These are phyloP conservation scores for Mortierella alpina DNA, from an alignment of 192 early-diverging fungal species.

Conservation along the genomic window DNA sequence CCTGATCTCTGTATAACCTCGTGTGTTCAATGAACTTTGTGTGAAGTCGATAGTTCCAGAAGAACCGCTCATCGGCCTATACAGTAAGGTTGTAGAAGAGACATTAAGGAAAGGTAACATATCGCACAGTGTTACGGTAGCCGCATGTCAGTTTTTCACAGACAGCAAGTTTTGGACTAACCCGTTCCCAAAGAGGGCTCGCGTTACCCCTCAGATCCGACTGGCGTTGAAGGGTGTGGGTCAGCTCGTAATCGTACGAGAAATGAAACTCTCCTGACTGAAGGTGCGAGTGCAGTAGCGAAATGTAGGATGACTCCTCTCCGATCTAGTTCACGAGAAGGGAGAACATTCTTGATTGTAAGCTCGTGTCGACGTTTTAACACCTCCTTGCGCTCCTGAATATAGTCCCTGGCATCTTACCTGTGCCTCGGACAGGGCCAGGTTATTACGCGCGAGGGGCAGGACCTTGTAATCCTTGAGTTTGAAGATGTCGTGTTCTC, in stretches of 20 bases:
- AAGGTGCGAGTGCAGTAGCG: slow-evolving; percentile 60
- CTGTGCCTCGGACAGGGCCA: slow-evolving; percentile 54
- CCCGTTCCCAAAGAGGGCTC: slow-evolving; percentile 62
- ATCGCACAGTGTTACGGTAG: not conserved
- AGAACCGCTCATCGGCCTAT: slow-evolving; percentile 93
- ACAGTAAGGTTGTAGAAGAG: slow-evolving; percentile 1
- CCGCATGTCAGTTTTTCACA: not conserved
- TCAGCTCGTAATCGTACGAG: slow-evolving; percentile 90
- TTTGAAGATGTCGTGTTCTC: slow-evolving; percentile 71
- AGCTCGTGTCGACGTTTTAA: not conserved
- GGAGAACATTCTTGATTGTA: not conserved
- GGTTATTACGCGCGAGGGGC: slow-evolving; percentile 57
- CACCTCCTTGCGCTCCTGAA: not conserved
- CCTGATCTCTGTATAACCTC: slow-evolving; percentile 48
- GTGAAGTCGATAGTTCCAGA: slow-evolving; percentile 87
- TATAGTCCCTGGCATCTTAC: slow-evolving; percentile 33
- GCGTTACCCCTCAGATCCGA: slow-evolving; percentile 51
- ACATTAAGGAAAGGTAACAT: not conserved
- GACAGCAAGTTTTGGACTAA: slow-evolving; percentile 41
- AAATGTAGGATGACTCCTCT: slow-evolving; percentile 60
- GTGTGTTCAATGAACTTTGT: slow-evolving; percentile 75
- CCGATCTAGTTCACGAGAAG: slow-evolving; percentile 41
- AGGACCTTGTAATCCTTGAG: slow-evolving; percentile 68
- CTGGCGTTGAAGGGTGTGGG: slow-evolving; percentile 85
- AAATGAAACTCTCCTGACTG: slow-evolving; percentile 73